These are phyloP conservation scores for Blastocystis sp. DNA, from an alignment of 352 stramenopile species.

Conservation along the genomic window DNA sequence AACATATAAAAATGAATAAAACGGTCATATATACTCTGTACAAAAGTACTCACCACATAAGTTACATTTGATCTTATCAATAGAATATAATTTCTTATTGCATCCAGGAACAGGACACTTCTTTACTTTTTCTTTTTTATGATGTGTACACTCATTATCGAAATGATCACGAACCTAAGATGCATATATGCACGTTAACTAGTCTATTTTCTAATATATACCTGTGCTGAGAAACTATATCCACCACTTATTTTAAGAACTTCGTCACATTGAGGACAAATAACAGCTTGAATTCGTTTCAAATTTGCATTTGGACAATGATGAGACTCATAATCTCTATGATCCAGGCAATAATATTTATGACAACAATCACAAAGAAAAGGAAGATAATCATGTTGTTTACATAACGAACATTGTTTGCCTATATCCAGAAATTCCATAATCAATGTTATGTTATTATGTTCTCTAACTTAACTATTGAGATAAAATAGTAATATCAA, in stretches of 20 bases:
- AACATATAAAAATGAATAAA: not conserved
- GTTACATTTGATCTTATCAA: constrained; percentile 31
- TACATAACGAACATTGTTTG: constrained; percentile 25
- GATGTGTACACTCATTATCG: constrained; percentile 7
- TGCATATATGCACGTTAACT: no score
- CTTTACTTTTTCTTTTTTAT: constrained; percentile 10
- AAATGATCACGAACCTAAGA: no score
- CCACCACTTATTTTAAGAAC: constrained; percentile 5
- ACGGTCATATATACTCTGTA: not conserved
- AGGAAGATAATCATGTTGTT: constrained; percentile 33
- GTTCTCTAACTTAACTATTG: no score
- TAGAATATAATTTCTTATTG: constrained; percentile 24
- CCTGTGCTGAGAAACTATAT: not conserved
- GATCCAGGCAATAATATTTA: constrained; percentile 29
- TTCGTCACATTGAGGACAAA: constrained; percentile 26
- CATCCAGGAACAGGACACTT: constrained; percentile 25
- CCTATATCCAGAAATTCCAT: constrained; percentile 37
- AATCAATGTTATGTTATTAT: no score
- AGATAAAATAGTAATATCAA: no score
- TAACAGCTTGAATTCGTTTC: constrained; percentile 3
- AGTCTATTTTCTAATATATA: constrained; percentile 26
- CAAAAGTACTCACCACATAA: constrained; percentile 19
- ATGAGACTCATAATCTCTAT: constrained; percentile 9
- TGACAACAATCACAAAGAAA: constrained; percentile 16
- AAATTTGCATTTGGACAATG: constrained; percentile 18